phyloP scores from a whole-genome alignment of 495 filamentous ascomycete species.

The Penicillium angulare region DNA sequence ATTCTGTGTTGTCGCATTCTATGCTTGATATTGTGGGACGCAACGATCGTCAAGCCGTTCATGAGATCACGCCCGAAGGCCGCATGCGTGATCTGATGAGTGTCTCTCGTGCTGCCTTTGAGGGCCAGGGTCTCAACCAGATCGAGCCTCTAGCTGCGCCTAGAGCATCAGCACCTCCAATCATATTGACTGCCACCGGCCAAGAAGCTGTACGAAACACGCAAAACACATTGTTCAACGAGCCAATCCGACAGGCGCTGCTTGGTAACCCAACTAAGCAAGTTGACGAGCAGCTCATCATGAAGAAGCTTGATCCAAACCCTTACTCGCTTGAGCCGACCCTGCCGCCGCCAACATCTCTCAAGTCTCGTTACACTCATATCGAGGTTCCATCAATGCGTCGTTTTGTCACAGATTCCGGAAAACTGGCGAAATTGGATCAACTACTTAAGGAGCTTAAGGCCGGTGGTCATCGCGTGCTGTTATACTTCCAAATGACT shows the following conservation, averaged over 20 bases:
- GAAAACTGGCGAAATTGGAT: slow-evolving; percentile 92
- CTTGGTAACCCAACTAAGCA: slow-evolving; percentile 59
- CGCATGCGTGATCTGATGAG: slow-evolving; percentile 74
- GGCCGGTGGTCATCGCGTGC: slow-evolving; percentile 86
- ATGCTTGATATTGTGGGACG: slow-evolving; percentile 77
- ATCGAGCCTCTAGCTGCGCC: slow-evolving; percentile 80
- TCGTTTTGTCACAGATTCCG: slow-evolving; percentile 96
- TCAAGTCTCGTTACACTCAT: slow-evolving; percentile 79
- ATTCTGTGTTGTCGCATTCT: slow-evolving; percentile 65
- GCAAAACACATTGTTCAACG: slow-evolving; percentile 75
- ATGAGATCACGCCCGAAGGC: slow-evolving; percentile 69
- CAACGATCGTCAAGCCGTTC: slow-evolving; percentile 62
- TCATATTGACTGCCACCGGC: slow-evolving; percentile 73
- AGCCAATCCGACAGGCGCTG: slow-evolving; percentile 67
- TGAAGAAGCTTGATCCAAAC: slow-evolving; percentile 61
- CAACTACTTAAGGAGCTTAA: slow-evolving; percentile 84
- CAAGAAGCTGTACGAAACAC: slow-evolving; percentile 65
- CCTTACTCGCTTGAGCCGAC: slow-evolving; percentile 61
- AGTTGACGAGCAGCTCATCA: slow-evolving; percentile 72
- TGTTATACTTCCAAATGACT: slow-evolving; percentile 99
- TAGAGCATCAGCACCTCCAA: slow-evolving; percentile 80
- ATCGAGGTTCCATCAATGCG: slow-evolving; percentile 97
- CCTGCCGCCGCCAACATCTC: slow-evolving; percentile 72
- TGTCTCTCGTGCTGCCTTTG: slow-evolving; percentile 65
- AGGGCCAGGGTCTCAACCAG: slow-evolving; percentile 64